These are phyloP conservation scores for Groenewaldozyma auringiensis DNA, from an alignment of 1,139 yeast genomes.

Conservation along the genomic window DNA sequence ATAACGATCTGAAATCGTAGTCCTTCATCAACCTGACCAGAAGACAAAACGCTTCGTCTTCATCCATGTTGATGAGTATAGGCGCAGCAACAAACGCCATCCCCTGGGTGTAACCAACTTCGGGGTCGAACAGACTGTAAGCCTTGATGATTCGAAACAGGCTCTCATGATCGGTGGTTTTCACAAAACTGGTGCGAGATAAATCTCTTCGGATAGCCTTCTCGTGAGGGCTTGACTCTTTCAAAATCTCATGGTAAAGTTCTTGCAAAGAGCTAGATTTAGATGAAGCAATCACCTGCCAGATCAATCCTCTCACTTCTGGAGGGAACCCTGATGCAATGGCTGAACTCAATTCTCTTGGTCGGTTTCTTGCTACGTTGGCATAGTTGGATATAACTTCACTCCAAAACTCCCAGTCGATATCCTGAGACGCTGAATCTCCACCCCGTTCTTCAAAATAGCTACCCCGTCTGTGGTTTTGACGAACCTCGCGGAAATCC, in stretches of 20 bases:
- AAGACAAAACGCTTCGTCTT: constrained; percentile 77
- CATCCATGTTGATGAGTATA: constrained; percentile 67
- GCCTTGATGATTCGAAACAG: constrained; percentile 72
- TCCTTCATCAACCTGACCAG: constrained; percentile 77
- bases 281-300: constrained; percentile 87
- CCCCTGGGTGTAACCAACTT: constrained; percentile 96
- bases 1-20: constrained; percentile 68
- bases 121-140: constrained; percentile 78
- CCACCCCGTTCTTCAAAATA: constrained; percentile 24
- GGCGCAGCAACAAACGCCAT: constrained; percentile 93
- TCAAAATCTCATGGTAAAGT: constrained; percentile 47
- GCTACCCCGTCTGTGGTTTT: constrained; percentile 23
- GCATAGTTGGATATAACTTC: constrained; percentile 67
- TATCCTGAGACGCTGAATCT: constrained; percentile 26
- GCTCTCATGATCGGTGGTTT: constrained; percentile 44
- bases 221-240: constrained; percentile 55
- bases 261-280: constrained; percentile 69
- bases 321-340: constrained; percentile 74
- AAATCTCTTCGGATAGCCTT: constrained; percentile 75
- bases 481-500: constrained; percentile 45
- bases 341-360: constrained; percentile 51
- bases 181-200: constrained; percentile 74
- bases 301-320: constrained; percentile 77
- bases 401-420: constrained; percentile 90
- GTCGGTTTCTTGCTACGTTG: constrained; percentile 52